phyloP scores from a whole-genome alignment of 805 yeast species.

The Maudiozyma turicensis region DNA sequence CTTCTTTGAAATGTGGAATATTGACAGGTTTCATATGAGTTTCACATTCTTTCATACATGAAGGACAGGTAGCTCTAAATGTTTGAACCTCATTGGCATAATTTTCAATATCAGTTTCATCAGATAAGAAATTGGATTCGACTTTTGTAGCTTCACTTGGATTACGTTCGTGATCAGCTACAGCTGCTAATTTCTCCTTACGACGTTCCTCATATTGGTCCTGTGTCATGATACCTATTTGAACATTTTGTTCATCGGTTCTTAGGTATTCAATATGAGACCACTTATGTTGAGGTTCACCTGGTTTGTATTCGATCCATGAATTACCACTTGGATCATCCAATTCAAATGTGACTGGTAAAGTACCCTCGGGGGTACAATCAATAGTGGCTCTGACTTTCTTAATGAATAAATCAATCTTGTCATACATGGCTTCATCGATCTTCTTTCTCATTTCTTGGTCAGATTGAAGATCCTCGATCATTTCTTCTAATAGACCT shows the following conservation, averaged over 20 bases:
- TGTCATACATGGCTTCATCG: slow-evolving; percentile 66
- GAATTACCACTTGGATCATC: slow-evolving; percentile 98
- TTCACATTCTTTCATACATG: slow-evolving; percentile 65
- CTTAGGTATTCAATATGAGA: slow-evolving; percentile 71
- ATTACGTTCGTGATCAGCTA: slow-evolving; percentile 31
- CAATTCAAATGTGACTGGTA: slow-evolving; percentile 68
- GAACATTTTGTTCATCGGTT: slow-evolving; percentile 80
- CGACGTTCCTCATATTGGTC: slow-evolving; percentile 40
- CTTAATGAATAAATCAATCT: slow-evolving; percentile 60
- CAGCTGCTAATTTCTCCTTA: slow-evolving; percentile 25
- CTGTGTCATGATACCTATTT: slow-evolving; percentile 65
- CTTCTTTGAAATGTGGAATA: slow-evolving; percentile 97
- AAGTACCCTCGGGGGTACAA: slow-evolving; percentile 49
- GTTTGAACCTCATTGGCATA: slow-evolving; percentile 85
- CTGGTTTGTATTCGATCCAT: slow-evolving; percentile 85
- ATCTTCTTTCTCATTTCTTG: slow-evolving; percentile 68
- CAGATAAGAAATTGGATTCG: slow-evolving; percentile 47
- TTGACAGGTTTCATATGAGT: slow-evolving; percentile 96
- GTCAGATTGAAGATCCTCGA: slow-evolving; percentile 67
- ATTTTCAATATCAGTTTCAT: slow-evolving; percentile 74
- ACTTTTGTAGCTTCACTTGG: slow-evolving; percentile 15
- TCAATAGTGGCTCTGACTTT: slow-evolving; percentile 50
- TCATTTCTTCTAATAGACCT: slow-evolving; percentile 77
- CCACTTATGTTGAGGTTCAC: slow-evolving; percentile 87
- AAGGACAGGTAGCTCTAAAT: slow-evolving; percentile 85